Evolutionary conservation across 2,329 filamentous ascomycete species (phyloP), one percentile per base, ranked within the genome.

Genomic region (Calonectria honghensis): DNA sequence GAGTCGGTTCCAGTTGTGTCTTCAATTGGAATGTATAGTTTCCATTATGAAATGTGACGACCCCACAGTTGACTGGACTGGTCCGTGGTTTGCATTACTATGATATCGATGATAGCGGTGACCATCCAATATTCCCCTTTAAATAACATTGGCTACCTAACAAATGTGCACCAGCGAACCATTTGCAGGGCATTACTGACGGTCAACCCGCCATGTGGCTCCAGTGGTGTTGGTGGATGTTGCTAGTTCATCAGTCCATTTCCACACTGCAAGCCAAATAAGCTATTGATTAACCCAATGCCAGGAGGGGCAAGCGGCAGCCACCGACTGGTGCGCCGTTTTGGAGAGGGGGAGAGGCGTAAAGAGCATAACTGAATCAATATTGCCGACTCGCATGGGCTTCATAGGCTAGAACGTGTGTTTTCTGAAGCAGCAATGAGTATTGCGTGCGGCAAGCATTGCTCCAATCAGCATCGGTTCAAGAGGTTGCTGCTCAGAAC

Each of bases 231-330:
- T 13, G 37, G 24, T n/a, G 54, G 24, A 18, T 63, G 31, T 35
- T 32, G 2, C 57, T 63, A 64, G 57, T 20, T 64, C 31, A 27
- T 41, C n/a, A 18, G 20, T 20, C 57, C 57, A 63, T 63, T 63
- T 63, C 57, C 57, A 63, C 57, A 39, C 16, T 31, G 24, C 57
- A 63, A 61, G 32, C 18, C 37, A 63, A 20, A 11, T 63, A 41
- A 14, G 39, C 35, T 63, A 41, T 63, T 63, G 57, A 63, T 37
- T 20, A 39, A 10, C 37, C 35, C 14, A 20, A 16, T 20, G 35
- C 39, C 39, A 65, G 27, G 27, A 65, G 27, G 27, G 39, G 41
- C 61, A 63, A 63, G 52, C 31, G 52, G 31, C 31, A 35, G 29
- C 31, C 31, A 57, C 52, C 11, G 5, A n/a, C 11, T 20, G 18